These are phyloP conservation scores for Porcisia hertigi DNA, from an alignment of 208 protist genomes.

Conservation along the genomic window DNA sequence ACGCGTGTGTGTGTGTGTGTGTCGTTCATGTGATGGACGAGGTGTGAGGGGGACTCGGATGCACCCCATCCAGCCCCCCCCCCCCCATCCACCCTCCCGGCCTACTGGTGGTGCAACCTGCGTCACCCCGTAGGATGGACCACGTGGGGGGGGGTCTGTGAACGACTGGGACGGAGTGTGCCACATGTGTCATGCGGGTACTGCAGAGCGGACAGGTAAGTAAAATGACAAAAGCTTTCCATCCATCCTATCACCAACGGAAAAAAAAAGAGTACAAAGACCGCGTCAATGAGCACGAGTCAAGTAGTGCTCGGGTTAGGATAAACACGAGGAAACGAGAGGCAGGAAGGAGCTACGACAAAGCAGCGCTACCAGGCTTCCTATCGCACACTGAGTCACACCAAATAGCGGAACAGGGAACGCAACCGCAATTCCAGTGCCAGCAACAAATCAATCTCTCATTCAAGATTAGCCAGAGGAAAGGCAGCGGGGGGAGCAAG, in stretches of 20 bases:
- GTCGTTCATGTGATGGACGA: neutral
- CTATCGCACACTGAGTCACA: too few relatives aligned
- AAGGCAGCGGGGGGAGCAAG: too few relatives aligned
- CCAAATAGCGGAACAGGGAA: too few relatives aligned
- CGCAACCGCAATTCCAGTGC: too few relatives aligned
- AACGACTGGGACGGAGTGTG: neutral
- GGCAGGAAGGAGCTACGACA: too few relatives aligned
- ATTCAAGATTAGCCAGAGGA: too few relatives aligned
- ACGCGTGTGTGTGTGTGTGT: neutral
- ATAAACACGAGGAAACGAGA: neutral
- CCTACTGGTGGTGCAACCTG: neutral
- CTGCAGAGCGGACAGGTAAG: neutral
- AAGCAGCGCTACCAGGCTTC: too few relatives aligned
- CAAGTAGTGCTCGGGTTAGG: neutral
- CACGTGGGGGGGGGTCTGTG: too few relatives aligned
- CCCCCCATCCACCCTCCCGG: neutral
- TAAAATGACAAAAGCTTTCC: neutral
- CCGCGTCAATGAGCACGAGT: neutral
- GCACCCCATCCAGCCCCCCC: neutral
- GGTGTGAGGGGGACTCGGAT: neutral
- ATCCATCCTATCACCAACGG: neutral
- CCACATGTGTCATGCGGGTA: neutral
- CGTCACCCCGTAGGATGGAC: neutral
- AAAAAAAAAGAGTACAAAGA: neutral
- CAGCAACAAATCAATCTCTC: too few relatives aligned